Conservation (phyloP, 371 early-diverging fungal genomes). For the Nematocida ironsii region DNA sequence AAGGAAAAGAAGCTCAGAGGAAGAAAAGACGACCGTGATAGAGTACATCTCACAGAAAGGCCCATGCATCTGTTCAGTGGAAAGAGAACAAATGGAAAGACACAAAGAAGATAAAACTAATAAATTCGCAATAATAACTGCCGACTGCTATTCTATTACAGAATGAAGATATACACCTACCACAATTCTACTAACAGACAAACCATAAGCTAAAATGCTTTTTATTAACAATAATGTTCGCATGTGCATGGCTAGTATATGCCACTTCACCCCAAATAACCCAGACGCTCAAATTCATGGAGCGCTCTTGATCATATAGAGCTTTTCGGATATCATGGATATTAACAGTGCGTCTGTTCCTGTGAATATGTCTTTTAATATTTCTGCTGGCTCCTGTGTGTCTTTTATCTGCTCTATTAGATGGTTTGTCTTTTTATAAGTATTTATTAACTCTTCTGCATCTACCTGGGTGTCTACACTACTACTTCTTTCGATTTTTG, state of each 20-base stretch:
- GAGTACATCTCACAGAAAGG: constrained; percentile 51
- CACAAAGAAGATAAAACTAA: constrained; percentile 48
- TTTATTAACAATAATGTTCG: too few species aligned
- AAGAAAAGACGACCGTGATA: constrained; percentile 33
- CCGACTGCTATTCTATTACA: not conserved
- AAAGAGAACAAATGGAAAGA: constrained; percentile 39
- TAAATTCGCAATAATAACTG: not conserved
- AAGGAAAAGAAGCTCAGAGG: constrained; percentile 52
- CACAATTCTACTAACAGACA: too few species aligned
- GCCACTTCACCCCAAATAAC: not conserved
- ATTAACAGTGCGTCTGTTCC: constrained; percentile 6
- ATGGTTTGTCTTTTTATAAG: not conserved
- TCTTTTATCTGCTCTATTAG: constrained; percentile 3
- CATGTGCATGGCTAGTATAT: too few species aligned
- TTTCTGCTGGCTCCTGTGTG: constrained; percentile 3
- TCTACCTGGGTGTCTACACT: not conserved
- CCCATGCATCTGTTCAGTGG: constrained; percentile 59
- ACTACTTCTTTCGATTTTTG: not conserved
- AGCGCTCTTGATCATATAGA: not conserved
- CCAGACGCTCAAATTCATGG: not conserved
- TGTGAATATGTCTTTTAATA: not conserved
- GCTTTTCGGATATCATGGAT: constrained; percentile 15
- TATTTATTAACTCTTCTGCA: not conserved
- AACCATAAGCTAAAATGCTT: too few species aligned
- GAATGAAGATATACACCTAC: too few species aligned